Base-by-base conservation (phyloP, 768 basidiomycete species). In the Trametes cubensis region DNA sequence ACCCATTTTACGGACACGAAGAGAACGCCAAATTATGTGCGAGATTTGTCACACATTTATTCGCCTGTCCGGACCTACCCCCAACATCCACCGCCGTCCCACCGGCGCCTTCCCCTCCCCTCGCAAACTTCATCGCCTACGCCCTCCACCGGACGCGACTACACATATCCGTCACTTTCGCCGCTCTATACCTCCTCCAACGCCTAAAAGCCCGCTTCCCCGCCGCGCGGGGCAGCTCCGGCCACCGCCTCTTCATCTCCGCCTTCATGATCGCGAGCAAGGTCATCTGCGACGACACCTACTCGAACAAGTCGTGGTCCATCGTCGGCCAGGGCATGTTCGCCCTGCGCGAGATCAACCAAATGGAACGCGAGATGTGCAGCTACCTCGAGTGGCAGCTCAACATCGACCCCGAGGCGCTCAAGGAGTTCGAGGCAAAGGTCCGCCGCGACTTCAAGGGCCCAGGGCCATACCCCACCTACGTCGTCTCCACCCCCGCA, bases 331-430 rank as follows among this genome's bases (percentile, higher is more conserved):
- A 86, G 69, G 81, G 80, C 66, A 82, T 85, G 77, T 87, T 85
- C 69, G 77, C 81, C 1, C 77, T 95, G 7, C 83, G 90, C 48
- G 94, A 95, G 81, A 89, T 97, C 70, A 97, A 97, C 74, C 94
- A 95, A 80, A 95, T 95, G 94, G 94, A 95, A 78, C 79, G 93
- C 23, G 94, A 95, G 76, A 94, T 97, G 88, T 94, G 88, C 65
- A 82, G 85, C 17, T 98, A 98, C 70, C 79, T 99, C 46, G 95
- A 96, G 72, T 98, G 94, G 95, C 89, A 92, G 70, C 78, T 92
- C 7, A 90, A 86, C 45, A 87, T 92, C 54, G 89, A 91, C 54
- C 83, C 86, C 0, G 70, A 78, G 0, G 85, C 85, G 0, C 76
- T 92, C 0, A 64, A 69, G 4, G 84, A 82, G 41, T 92, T 92